Base-by-base conservation (phyloP, 768 basidiomycete species). In the Cystobasidium tubakii region DNA sequence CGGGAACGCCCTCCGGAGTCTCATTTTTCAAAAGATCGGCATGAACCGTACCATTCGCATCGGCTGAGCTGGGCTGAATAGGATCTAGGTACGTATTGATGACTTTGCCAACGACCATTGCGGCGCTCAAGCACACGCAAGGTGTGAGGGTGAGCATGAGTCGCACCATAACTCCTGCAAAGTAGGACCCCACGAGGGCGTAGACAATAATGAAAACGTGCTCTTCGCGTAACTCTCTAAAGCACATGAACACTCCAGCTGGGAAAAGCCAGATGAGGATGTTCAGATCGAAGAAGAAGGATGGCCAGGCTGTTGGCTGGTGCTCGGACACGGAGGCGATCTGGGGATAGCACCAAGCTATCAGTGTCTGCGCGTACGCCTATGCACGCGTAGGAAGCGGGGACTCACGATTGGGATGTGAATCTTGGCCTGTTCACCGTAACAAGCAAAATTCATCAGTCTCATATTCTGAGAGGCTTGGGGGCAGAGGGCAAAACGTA, bases 131-230 rank as follows among this genome's bases (percentile, higher is more conserved):
- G 80, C 96, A 99, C 55, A 98, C 96, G 73, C 95, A 90, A 0
- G 96, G 96, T 0, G 95, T 98, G 72, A 99, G 87, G 29, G 96
- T 90, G 69, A 99, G 85, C 92, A 99, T 98, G 74, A 98, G 85
- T 73, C 96, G 92, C 76, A 99, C 96, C 96, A 99, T 99, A 80
- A 99, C 95, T 53, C 96, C 96, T 3, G 96, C 95, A 79, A 99
- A 99, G 85, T 99, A 99, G 81, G 91, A 92, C 62, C 90, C 92
- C 79, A 98, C 87, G 76, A 91, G 87, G 27, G 96, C 88, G 82
- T 98, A 99, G 82, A 98, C 92, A 83, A 99, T 95, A 78, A 99
- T 91, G 81, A 99, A 99, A 76, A 99, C 84, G 79, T 99, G 96
- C 80, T 97, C 96, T 81, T 99, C 96, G 33, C 92, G 87, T 25